These are phyloP conservation scores for Rutstroemia sydowiana DNA, from an alignment of 2,329 filamentous ascomycete genomes.

Conservation along the genomic window DNA sequence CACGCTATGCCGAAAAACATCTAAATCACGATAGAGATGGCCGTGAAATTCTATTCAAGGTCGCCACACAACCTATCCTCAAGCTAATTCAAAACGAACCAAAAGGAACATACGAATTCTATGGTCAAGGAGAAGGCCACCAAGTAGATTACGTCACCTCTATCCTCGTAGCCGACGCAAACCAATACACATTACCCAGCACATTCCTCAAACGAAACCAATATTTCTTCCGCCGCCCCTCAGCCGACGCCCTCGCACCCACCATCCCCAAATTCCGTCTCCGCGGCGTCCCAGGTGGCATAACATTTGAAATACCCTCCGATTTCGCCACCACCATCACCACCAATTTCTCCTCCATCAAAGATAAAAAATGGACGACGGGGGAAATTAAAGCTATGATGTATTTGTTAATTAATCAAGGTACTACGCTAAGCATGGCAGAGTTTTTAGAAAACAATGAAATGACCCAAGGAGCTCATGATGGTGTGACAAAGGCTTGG, in stretches of 20 bases:
- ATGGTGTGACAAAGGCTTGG: slow-evolving; percentile 23
- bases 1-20: slow-evolving; percentile 21
- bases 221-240: slow-evolving; percentile 48
- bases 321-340: slow-evolving; percentile 12
- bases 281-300: slow-evolving; percentile 11
- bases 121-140: slow-evolving; percentile 24
- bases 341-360: slow-evolving; percentile 11
- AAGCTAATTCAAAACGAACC: slow-evolving; percentile 12
- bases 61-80: slow-evolving; percentile 25
- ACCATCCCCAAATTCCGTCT: slow-evolving; percentile 16
- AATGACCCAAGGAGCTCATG: not conserved
- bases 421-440: not conserved
- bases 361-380: slow-evolving; percentile 16
- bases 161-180: slow-evolving; percentile 39
- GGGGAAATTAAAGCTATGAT: slow-evolving; percentile 4
- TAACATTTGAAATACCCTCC: not conserved
- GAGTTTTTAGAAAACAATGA: not conserved
- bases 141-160: slow-evolving; percentile 40
- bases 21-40: slow-evolving; percentile 11
- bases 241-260: slow-evolving; percentile 14
- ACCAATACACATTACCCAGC: slow-evolving; percentile 49
- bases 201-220: slow-evolving; percentile 49
- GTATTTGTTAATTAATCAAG: slow-evolving; percentile 3
- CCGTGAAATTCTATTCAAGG: slow-evolving; percentile 20
- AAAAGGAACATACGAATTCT: slow-evolving; percentile 11